A percentile compares a stretch with the other conserved stretches of the same genome.
phyloP scores from a whole-genome alignment of 2,329 filamentous ascomycete species.

The Magnaporthiopsis poae region DNA sequence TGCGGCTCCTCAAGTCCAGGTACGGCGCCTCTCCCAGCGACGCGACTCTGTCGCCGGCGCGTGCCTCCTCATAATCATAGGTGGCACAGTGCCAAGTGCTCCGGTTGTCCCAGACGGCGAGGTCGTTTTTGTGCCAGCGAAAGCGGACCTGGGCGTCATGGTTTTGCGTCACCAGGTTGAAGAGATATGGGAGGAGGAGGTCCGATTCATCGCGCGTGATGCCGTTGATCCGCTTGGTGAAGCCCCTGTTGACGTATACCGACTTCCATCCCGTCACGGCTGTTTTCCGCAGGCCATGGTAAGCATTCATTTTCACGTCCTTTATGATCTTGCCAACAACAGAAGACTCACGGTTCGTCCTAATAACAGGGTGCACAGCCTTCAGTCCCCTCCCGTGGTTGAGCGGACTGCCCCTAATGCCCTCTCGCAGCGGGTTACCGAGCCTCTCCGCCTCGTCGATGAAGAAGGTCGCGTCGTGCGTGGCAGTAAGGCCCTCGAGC shows the following conservation, averaged over 20 bases:
- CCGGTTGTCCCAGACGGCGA: constrained; percentile 58
- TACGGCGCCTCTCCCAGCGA: constrained; percentile 35
- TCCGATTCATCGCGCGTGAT: constrained; percentile 45
- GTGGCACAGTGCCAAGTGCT: constrained; percentile 44
- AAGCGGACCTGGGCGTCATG: constrained; percentile 49
- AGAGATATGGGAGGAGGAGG: constrained; percentile 37
- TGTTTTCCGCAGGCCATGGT: constrained; percentile 6
- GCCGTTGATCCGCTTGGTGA: constrained; percentile 45
- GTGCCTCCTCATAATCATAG: constrained; percentile 45
- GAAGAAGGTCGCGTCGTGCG: constrained; percentile 37
- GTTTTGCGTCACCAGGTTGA: constrained; percentile 41
- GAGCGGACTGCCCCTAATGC: constrained; percentile 42
- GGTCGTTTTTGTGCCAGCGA: constrained; percentile 41
- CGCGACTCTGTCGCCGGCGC: constrained; percentile 32
- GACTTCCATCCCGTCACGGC: constrained; percentile 49
- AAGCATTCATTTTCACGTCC: background rate
- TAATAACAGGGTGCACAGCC: constrained; percentile 43
- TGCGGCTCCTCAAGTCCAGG: constrained; percentile 25
- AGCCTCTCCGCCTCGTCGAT: constrained; percentile 37
- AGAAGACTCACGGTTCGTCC: constrained; percentile 41
- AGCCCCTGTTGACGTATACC: constrained; percentile 40
- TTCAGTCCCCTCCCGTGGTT: constrained; percentile 44
- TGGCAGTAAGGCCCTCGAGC: constrained; percentile 19
- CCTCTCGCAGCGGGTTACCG: constrained; percentile 25
- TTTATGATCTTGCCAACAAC: background rate